Evolutionary conservation across 208 protist genomes (phyloP), one percentile per base, ranked within the genome.

Genomic region (Perkinsela sp.): DNA sequence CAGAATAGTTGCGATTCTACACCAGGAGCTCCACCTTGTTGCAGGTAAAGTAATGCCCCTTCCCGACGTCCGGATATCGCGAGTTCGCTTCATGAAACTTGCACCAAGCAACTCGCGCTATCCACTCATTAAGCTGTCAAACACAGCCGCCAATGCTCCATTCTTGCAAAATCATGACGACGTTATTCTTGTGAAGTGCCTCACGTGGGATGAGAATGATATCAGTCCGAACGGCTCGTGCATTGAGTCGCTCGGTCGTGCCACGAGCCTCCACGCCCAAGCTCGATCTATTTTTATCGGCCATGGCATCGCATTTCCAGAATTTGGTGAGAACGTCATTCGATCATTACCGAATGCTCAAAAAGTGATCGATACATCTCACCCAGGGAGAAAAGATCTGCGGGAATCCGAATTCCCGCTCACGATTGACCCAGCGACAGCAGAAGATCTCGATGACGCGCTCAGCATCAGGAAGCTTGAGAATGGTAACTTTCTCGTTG

Each of bases 391-490:
- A 30, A 78, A 78, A 67, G 85, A 90, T 71, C 68, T 90, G 67
- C 78, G 85, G 1, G 66, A 76, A 0, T 75, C 79, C 1, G 83
- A 91, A 73, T 93, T 93, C 69, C 80, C 88, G 2, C 80, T 75
- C 69, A 89, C 83, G 31, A 90, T 93, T 67, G 87, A 93, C 71
- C 87, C 87, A 1, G 70, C 78, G 28, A 89, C 87, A 16, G 85
- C 85, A 2, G 77, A 81, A 32, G 87, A 93, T 72, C 75, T 93
- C 32, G 87, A 93, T 72, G 87, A 93, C 69, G 87, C 87, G 0
- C 76, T 93, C 1, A 89, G 83, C 68, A 88, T 88, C 15, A 13
- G 29, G 70, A 74, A 72, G 1, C 67, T 70, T 0, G 72, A 68
- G 0, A 29, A 68, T 74, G 76, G 83, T 40, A 72, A 76, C 32